Evolutionary conservation across 176 grass and related monocot genomes (phyloP).

Genomic region (Bothriochloa decipiens): DNA sequence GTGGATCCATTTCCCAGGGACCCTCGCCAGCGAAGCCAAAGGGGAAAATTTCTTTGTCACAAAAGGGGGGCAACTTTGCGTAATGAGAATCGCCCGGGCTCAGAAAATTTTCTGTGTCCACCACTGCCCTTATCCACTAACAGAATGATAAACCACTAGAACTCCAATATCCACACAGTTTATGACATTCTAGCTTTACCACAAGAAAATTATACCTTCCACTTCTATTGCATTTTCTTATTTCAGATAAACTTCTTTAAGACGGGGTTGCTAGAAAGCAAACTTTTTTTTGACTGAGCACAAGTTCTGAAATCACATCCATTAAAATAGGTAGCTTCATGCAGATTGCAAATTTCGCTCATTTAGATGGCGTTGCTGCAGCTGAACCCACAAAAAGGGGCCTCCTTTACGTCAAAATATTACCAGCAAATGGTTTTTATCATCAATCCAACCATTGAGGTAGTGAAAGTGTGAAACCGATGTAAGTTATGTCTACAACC

Average conservation of each 20-base stretch:
- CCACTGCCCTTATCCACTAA: background rate
- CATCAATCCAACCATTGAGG: background rate
- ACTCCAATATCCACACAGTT: background rate
- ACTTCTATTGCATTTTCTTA: background rate
- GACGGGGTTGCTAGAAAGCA: too few species aligned
- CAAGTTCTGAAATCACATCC: background rate
- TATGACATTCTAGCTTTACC: background rate
- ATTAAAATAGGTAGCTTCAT: background rate
- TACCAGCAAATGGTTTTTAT: background rate
- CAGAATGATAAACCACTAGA: conserved; percentile 2
- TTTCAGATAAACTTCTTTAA: too few species aligned
- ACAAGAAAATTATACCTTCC: background rate
- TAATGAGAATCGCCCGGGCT: too few species aligned
- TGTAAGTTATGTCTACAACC: background rate
- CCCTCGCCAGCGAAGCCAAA: too few species aligned
- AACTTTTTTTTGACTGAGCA: background rate
- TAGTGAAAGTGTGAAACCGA: background rate
- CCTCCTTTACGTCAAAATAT: background rate
- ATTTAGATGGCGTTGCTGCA: background rate
- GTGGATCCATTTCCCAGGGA: background rate
- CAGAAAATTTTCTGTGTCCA: too few species aligned
- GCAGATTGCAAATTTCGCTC: background rate
- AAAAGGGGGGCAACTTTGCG: too few species aligned
- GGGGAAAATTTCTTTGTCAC: too few species aligned
- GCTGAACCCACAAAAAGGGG: background rate